Base-by-base conservation (phyloP, 2,329 filamentous ascomycete species). In the Didymella sp. region DNA sequence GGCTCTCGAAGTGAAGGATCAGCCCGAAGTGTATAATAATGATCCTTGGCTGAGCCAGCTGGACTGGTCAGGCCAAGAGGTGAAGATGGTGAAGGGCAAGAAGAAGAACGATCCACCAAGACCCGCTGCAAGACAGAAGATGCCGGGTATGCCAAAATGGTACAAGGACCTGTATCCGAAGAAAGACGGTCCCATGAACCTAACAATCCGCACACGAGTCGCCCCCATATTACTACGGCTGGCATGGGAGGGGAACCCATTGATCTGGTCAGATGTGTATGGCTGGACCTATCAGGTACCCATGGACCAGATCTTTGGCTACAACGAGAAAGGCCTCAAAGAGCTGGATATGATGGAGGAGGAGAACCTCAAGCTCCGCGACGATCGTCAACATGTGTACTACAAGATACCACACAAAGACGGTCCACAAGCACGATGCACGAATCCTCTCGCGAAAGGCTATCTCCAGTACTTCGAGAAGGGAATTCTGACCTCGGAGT, bases 321-420 rank as follows among this genome's bases (percentile, higher is more conserved):
- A 95, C 70, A 80, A 81, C 6, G 81, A 86, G 40, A 89, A 89
- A 67, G 88, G 91, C 42, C 87, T 96, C 79, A 81, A 87, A 15
- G 80, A 84, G 57, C 93, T 92, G 67, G 87, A 90, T 62, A 90
- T 96, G 81, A 89, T 93, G 49, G 63, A 73, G 42, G 92, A 96
- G 66, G 83, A 88, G 47, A 87, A 90, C 27, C 70, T 81, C 17
- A 79, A 63, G 42, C 78, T 98, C 21, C 83, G 86, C 28, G 84
- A 90, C 59, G 92, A 97, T 71, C 74, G 64, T 4, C 74, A 79
- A 2, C 83, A 89, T 60, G 76, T 82, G 6, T 99, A 96, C 75
- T 96, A 94, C 79, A 99, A 98, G 73, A 82, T 99, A 4, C 95
- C 96, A 0, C 95, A 99, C 77, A 98, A 98, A 68, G 93, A 98